phyloP scores from a whole-genome alignment of 805 yeast species.

The Candida nemodendra region DNA sequence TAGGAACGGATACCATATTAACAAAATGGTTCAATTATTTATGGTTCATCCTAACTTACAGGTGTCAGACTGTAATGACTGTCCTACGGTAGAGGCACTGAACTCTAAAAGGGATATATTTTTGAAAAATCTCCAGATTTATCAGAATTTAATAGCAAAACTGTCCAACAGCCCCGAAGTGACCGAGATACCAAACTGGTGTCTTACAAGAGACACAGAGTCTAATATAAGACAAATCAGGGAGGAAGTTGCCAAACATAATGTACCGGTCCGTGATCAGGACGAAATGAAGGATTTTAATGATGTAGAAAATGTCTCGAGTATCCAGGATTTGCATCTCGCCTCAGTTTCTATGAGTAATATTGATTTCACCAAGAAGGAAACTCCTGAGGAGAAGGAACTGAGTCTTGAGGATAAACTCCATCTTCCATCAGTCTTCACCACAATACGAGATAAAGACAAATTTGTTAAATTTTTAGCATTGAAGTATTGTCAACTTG shows the following conservation, averaged over 20 bases:
- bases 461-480: constrained; percentile 16
- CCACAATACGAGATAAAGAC: not conserved
- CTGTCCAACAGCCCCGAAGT: constrained; percentile 10
- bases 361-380: constrained; percentile 9
- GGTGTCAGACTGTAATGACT: constrained; percentile 26
- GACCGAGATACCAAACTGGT: constrained; percentile 20
- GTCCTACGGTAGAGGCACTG: constrained; percentile 20
- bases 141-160: constrained; percentile 12
- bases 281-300: not conserved
- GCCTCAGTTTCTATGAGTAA: constrained; percentile 7
- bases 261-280: not conserved
- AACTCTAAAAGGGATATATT: constrained; percentile 18
- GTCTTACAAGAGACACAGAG: constrained; percentile 18
- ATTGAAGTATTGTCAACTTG: constrained; percentile 26
- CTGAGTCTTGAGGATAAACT: constrained; percentile 2
- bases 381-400: not conserved
- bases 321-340: constrained; percentile 9
- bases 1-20: not conserved
- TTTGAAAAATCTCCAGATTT: constrained; percentile 16
- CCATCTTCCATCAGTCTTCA: constrained; percentile 7
- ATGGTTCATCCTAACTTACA: constrained; percentile 33
- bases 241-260: not conserved
- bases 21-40: constrained; percentile 28
- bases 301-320: constrained; percentile 2
- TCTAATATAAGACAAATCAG: constrained; percentile 11